A percentile compares a stretch with the other conserved stretches of the same genome.
phyloP scores from a whole-genome alignment of 192 early-diverging fungal species.

The Lobosporangium transversale region DNA sequence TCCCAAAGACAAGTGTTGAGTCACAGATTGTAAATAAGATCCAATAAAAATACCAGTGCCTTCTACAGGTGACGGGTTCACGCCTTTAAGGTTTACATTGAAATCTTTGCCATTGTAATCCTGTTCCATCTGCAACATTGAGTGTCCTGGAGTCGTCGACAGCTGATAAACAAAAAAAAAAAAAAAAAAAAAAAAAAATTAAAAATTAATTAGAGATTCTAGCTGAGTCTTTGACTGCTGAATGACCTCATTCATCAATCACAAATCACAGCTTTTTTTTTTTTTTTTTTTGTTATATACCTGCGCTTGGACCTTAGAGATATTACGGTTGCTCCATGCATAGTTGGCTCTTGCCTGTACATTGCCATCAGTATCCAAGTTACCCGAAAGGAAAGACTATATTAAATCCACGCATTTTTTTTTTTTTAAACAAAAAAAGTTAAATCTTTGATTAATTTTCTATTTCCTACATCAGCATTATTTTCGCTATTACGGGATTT shows the following conservation, averaged over 20 bases:
- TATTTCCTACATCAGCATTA: too few relatives aligned
- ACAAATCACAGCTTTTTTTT: constrained; percentile 10
- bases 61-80: constrained; percentile 94
- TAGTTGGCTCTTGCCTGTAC: constrained; percentile 86
- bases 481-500: too few relatives aligned
- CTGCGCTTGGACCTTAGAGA: constrained; percentile 72
- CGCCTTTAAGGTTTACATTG: constrained; percentile 89
- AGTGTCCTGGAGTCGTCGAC: constrained; percentile 79
- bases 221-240: too few relatives aligned
- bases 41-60: constrained; percentile 89
- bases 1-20: constrained; percentile 83
- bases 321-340: constrained; percentile 77
- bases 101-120: constrained; percentile 93
- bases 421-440: too few relatives aligned
- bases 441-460: too few relatives aligned
- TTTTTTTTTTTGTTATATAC: constrained; percentile 22
- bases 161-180: constrained; percentile 52
- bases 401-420: not conserved
- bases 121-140: constrained; percentile 92
- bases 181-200: too few relatives aligned
- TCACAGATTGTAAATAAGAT: constrained; percentile 92
- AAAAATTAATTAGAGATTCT: too few relatives aligned
- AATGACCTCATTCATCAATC: constrained; percentile 14
- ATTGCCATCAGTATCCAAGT: constrained; percentile 91
- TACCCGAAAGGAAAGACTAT: constrained; percentile 90